Conservation (phyloP, 73 alveolate genomes). For the Tetrahymena malaccensis region DNA sequence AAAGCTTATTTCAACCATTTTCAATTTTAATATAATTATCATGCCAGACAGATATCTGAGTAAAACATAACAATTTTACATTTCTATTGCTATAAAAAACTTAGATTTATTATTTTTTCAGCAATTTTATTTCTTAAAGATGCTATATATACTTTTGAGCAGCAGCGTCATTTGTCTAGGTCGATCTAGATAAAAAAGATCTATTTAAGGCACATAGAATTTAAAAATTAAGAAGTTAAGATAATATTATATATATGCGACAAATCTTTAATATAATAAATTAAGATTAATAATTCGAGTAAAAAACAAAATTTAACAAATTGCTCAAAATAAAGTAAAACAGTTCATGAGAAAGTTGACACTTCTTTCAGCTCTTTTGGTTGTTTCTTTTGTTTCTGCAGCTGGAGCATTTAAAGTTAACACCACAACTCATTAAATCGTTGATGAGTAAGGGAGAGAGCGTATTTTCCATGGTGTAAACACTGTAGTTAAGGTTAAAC, state of each 20-base stretch:
- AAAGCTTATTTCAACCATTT: not conserved
- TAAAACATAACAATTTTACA: too few relatives aligned
- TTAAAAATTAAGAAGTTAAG: not conserved
- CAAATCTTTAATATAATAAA: not conserved
- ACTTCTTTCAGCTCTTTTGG: not conserved
- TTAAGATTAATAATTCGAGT: not conserved
- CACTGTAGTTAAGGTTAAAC: constrained; percentile 14
- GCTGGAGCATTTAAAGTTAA: not conserved
- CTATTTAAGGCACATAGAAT: not conserved
- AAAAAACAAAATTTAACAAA: not conserved
- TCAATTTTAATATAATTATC: too few relatives aligned
- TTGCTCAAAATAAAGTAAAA: not conserved
- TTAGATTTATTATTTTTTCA: not conserved
- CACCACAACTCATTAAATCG: not conserved
- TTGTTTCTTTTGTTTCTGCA: not conserved
- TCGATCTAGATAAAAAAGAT: not conserved
- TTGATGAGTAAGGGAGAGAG: constrained; percentile 8
- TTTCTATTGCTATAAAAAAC: not conserved
- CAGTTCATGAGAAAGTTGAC: not conserved
- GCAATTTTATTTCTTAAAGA: too few relatives aligned
- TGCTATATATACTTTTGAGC: too few relatives aligned
- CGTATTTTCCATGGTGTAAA: constrained; percentile 35
- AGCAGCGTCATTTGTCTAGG: not conserved
- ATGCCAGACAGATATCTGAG: too few relatives aligned
- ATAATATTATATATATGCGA: not conserved